Evolutionary conservation across 495 filamentous ascomycete species (phyloP).

Genomic region (Trypethelium eluteriae): DNA sequence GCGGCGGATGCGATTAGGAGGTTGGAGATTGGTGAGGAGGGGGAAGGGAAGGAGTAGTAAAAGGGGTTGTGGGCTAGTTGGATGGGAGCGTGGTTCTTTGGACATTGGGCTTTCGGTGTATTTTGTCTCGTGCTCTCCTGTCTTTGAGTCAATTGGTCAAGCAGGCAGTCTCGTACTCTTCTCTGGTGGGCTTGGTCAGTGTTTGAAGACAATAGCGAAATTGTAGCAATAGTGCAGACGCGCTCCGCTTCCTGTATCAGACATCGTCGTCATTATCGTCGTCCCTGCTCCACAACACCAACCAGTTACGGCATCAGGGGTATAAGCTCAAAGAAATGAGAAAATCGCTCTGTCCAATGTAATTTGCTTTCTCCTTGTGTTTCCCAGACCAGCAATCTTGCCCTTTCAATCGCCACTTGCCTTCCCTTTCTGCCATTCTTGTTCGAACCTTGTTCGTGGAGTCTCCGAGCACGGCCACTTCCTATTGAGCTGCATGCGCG

Average conservation of each 20-base stretch:
- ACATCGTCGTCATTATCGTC: background rate
- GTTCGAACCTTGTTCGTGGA: background rate
- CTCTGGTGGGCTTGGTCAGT: background rate
- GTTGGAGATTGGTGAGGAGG: constrained; percentile 2
- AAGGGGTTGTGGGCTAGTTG: background rate
- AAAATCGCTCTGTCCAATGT: too few species aligned
- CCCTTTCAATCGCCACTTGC: background rate
- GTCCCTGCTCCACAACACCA: background rate
- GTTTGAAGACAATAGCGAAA: background rate
- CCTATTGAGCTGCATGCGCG: background rate
- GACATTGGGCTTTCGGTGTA: background rate
- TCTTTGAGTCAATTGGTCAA: background rate
- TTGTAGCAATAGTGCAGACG: background rate
- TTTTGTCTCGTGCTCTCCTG: background rate
- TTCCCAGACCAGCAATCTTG: background rate
- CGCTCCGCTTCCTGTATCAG: background rate
- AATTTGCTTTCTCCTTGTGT: too few species aligned
- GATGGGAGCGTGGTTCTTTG: too few species aligned
- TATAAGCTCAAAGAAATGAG: background rate
- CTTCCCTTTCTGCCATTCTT: background rate
- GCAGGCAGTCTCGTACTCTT: background rate
- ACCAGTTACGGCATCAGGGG: too few species aligned
- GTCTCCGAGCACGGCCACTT: background rate
- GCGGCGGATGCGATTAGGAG: constrained; percentile 24
- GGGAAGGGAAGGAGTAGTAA: background rate